These are phyloP conservation scores for Gonium pectorale DNA, from an alignment of 139 green algal species.

Conservation along the genomic window DNA sequence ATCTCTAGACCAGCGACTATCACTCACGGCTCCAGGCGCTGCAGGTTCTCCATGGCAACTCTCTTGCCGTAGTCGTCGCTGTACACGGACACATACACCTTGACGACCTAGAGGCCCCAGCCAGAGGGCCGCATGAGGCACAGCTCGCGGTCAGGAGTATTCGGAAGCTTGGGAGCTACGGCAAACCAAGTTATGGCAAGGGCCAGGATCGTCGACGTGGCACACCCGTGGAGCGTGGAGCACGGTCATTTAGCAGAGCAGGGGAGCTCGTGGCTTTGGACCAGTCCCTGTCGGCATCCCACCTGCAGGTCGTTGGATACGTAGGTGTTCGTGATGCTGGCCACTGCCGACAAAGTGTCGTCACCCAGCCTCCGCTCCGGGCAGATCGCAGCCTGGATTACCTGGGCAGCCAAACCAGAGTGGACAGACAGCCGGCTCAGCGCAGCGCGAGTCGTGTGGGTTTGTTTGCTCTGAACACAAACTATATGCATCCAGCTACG, in stretches of 20 bases:
- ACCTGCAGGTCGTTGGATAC: conserved; percentile 90
- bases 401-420: conserved; percentile 52
- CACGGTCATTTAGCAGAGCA: no score
- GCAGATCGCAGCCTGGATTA: conserved; percentile 81
- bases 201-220: no score
- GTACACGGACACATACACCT: conserved; percentile 74
- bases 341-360: conserved; percentile 78
- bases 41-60: conserved; percentile 82
- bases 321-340: conserved; percentile 87
- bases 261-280: no score
- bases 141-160: no score
- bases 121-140: not conserved
- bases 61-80: conserved; percentile 73
- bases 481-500: no score
- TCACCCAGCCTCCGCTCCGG: conserved; percentile 74
- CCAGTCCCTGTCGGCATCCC: conserved; percentile 35
- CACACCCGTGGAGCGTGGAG: no score
- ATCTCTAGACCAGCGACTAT: no score
- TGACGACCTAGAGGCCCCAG: conserved; percentile 62
- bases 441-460: no score
- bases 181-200: no score
- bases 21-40: conserved; percentile 73
- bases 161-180: no score
- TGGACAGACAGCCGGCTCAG: no score
- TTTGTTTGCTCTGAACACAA: no score